Conservation (phyloP, 345 rosid species). For the Boechera retrofracta region DNA sequence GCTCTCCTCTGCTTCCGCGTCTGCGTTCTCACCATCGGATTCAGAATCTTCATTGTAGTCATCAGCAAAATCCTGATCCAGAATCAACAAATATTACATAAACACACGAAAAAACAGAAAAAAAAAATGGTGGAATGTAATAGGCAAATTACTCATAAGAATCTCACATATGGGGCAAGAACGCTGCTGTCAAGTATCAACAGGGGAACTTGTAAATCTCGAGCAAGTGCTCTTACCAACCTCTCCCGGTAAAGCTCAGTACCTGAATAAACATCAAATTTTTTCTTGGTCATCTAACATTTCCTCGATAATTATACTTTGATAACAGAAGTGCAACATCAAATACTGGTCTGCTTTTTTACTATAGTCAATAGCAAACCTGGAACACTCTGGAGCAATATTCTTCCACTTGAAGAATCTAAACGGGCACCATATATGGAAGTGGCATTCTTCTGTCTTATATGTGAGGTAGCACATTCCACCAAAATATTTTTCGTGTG, state of each 20-base stretch:
- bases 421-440: slow-evolving; percentile 73
- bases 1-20: slow-evolving; percentile 61
- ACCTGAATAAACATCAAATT: slow-evolving; percentile 55
- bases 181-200: slow-evolving; percentile 88
- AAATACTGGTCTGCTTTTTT: slow-evolving; percentile 15
- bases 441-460: slow-evolving; percentile 66
- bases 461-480: slow-evolving; percentile 88
- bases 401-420: slow-evolving; percentile 87
- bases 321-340: slow-evolving; percentile 6
- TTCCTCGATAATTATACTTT: slow-evolving; percentile 4
- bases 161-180: slow-evolving; percentile 95
- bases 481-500: slow-evolving; percentile 73
- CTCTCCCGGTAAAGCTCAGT: slow-evolving; percentile 95
- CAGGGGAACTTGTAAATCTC: slow-evolving; percentile 78
- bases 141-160: slow-evolving; percentile 31
- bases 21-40: slow-evolving; percentile 69
- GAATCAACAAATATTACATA: slow-evolving; percentile 31
- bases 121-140: slow-evolving; percentile 1
- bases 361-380: slow-evolving; percentile 51
- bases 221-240: slow-evolving; percentile 90
- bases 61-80: slow-evolving; percentile 74
- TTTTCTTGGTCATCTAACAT: slow-evolving; percentile 20
- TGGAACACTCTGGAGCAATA: slow-evolving; percentile 90
- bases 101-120: not conserved
- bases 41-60: slow-evolving; percentile 69